Percentiles rank a stretch among this genome's conserved stretches.
Evolutionary conservation across 805 yeast species (phyloP).

Genomic region (Candida sithepensis): DNA sequence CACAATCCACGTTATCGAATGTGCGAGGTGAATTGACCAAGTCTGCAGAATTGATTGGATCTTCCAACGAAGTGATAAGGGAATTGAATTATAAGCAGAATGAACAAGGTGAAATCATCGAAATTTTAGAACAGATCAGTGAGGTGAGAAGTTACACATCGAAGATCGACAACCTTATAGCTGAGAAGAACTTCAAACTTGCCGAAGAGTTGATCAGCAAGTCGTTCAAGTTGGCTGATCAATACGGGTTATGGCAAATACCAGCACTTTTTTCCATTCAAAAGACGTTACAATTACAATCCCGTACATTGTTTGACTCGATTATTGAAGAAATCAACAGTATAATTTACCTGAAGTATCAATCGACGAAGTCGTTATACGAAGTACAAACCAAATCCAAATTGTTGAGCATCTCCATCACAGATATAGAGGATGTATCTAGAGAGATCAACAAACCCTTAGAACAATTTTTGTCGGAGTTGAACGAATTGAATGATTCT

Average conservation of each 20-base stretch:
- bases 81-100: conserved; percentile 64
- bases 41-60: conserved; percentile 28
- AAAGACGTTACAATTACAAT: conserved; percentile 51
- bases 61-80: conserved; percentile 51
- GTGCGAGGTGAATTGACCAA: conserved; percentile 19
- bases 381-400: conserved; percentile 14
- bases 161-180: conserved; percentile 60
- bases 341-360: conserved; percentile 35
- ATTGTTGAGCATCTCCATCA: conserved; percentile 16
- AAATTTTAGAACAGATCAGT: conserved; percentile 64
- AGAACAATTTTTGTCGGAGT: conserved; percentile 31
- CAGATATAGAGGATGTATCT: conserved; percentile 26
- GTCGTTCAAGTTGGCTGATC: conserved; percentile 42
- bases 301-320: conserved; percentile 60
- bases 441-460: conserved; percentile 32
- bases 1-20: conserved; percentile 41
- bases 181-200: conserved; percentile 62
- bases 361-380: conserved; percentile 30
- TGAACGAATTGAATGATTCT: conserved; percentile 16
- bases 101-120: conserved; percentile 64
- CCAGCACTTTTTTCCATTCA: conserved; percentile 50
- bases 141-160: conserved; percentile 56
- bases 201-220: conserved; percentile 36
- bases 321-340: conserved; percentile 73
- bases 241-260: conserved; percentile 54